Evolutionary conservation across 805 yeast species (phyloP), one percentile per base, ranked within the genome.

Genomic region (Kluyveromyces aestuarii): DNA sequence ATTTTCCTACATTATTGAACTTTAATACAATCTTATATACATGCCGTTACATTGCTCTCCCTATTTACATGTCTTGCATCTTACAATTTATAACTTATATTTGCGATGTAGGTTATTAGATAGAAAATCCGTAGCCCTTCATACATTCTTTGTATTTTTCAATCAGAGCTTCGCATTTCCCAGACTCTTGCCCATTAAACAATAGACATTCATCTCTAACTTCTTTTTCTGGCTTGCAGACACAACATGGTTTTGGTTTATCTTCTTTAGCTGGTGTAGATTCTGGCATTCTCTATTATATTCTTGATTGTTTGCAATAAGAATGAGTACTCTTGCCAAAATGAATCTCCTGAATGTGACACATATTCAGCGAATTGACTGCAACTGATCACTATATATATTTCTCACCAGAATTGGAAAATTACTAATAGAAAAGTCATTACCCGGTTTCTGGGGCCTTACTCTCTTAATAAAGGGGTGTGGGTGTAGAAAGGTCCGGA

Each of bases 191-290:
- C 44, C 96, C 96, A 58, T 86, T 81, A 56, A 79, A 69, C 53
- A 91, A 74, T 49, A 91, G 71, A 64, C 98, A 93, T 60, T 89
- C 90, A 61, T 91, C 99, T 62, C 98, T 78, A 21, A 70, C 65
- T 52, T 83, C 76, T 69, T 88, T 88, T 61, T 88, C 88, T 35
- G 84, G 85, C 57, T 82, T 77, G 68, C 98, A 93, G 19, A 91
- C 98, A 63, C 98, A 91, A 69, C 99, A 91, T 50, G 99, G 97
- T 70, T 90, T 91, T 55, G 95, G 95, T 63, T 87, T 83, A 37
- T 53, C 55, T 3, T 39, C 51, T 27, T 37, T 27, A 25, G 38
- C 19, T 21, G 35, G 35, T 30, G 11, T 30, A 3, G 35, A 30
- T 30, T 30, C 35, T 3, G 35, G 35, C 35, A 30, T 30, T 30